These are phyloP conservation scores for Leishmania arabica DNA, from an alignment of 208 protist species.

Conservation along the genomic window DNA sequence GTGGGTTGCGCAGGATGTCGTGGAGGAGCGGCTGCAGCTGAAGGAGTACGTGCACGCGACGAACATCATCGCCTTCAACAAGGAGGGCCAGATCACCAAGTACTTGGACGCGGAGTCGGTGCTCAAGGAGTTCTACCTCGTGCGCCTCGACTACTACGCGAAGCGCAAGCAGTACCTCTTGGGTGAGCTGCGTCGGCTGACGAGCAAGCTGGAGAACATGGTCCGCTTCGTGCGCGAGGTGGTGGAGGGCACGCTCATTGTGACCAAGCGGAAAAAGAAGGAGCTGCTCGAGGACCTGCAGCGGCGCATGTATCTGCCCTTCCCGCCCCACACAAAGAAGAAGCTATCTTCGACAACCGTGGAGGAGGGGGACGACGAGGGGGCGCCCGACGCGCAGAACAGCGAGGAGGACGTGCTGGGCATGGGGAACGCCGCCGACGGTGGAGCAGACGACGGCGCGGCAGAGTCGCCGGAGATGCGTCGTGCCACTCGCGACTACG, in stretches of 20 bases:
- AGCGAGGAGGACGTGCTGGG: constrained; percentile 39
- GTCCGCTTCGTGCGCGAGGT: constrained; percentile 98
- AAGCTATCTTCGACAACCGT: constrained; percentile 83
- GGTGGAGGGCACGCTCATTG: constrained; percentile 92
- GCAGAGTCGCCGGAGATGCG: constrained; percentile 62
- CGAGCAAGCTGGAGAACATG: constrained; percentile 97
- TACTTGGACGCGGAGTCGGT: constrained; percentile 95
- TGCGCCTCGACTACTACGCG: constrained; percentile 97
- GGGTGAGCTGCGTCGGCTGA: constrained; percentile 77
- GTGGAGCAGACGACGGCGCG: constrained; percentile 27
- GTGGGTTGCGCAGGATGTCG: constrained; percentile 70
- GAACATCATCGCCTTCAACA: constrained; percentile 99
- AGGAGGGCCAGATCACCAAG: constrained; percentile 94
- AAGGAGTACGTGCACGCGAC: constrained; percentile 84
- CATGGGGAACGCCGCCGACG: constrained; percentile 9
- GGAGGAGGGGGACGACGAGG: constrained; percentile 23
- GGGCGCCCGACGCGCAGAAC: not conserved
- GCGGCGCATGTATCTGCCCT: constrained; percentile 86
- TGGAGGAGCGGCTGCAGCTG: constrained; percentile 95
- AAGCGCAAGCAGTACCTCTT: constrained; percentile 96
- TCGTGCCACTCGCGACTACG: constrained; percentile 90
- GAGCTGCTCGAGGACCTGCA: constrained; percentile 95
- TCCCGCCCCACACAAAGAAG: constrained; percentile 83
- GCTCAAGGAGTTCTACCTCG: constrained; percentile 96
- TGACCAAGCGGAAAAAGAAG: constrained; percentile 92